These are phyloP conservation scores for Diplocarpon mali DNA, from an alignment of 2,329 filamentous ascomycete genomes.

Conservation along the genomic window DNA sequence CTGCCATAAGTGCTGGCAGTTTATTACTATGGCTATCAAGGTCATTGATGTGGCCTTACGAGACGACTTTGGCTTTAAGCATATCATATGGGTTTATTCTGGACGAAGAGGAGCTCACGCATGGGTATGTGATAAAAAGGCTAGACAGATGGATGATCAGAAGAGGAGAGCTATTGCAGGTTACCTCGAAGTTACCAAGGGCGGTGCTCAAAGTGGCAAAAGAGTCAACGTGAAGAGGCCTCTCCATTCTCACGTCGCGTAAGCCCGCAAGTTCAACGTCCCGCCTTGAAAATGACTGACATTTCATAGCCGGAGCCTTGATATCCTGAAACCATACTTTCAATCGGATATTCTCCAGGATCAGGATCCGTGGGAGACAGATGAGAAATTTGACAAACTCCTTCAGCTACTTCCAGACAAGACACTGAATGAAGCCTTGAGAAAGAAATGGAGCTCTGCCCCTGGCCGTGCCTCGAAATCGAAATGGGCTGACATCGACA, in stretches of 20 bases:
- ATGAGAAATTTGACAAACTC: constrained; percentile 64
- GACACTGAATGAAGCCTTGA: constrained; percentile 63
- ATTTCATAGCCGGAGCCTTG: constrained; percentile 58
- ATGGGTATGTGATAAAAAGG: constrained; percentile 91
- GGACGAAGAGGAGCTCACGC: constrained; percentile 93
- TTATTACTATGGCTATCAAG: constrained; percentile 96
- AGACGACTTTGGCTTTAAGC: constrained; percentile 92
- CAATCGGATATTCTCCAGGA: constrained; percentile 67
- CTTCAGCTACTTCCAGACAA: constrained; percentile 78
- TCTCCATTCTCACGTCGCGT: constrained; percentile 79
- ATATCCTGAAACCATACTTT: constrained; percentile 77
- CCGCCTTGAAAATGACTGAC: constrained; percentile 3
- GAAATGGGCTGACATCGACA: constrained; percentile 94
- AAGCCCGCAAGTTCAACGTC: constrained; percentile 24
- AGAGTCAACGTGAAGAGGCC: constrained; percentile 76
- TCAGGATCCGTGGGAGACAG: constrained; percentile 74
- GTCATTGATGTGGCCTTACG: constrained; percentile 77
- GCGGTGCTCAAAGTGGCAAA: constrained; percentile 76
- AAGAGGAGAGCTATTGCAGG: constrained; percentile 76
- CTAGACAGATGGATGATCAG: constrained; percentile 73
- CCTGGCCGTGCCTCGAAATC: constrained; percentile 63
- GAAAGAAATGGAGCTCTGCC: constrained; percentile 82
- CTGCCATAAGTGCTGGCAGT: constrained; percentile 88
- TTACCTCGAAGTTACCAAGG: constrained; percentile 84
- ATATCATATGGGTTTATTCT: constrained; percentile 98